Evolutionary conservation across 768 basidiomycete species (phyloP), one percentile per base, ranked within the genome.

Genomic region (Calocybe indica): DNA sequence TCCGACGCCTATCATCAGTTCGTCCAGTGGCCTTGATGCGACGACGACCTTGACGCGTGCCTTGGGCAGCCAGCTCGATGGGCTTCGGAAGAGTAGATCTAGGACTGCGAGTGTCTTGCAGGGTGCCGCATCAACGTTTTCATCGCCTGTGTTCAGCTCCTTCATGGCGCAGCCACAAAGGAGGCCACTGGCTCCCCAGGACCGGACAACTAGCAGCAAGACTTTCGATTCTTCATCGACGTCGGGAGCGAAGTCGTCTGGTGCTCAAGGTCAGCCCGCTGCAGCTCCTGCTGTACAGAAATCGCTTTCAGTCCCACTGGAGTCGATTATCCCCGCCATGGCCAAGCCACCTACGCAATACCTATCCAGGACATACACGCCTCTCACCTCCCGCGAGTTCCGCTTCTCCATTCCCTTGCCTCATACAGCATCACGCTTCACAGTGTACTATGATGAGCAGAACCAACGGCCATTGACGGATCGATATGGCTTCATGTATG

Each of bases 401-500:
- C 76, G 74, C 7, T 88, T 91, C 52, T 74, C 79, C 3, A 81
- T 88, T 34, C 80, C 83, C 2, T 65, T 78, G 7, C 80, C 56
- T 0, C 75, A 78, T 50, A 70, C 79, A 6, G 79, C 82, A 0
- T 78, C 80, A 40, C 71, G 74, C 36, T 79, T 77, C 54, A 73
- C 66, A 12, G 64, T 74, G 13, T 72, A 78, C 43, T 71, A 71
- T 13, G 72, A 74, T 39, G 77, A 79, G 33, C 71, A 74, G 53
- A 73, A 66, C 48, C 73, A 76, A 43, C 71, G 78, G 41, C 79
- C 79, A 3, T 67, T 92, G 48, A 91, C 90, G 13, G 92, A 94
- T 52, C 82, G 90, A 5, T 94, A 85, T 57, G 92, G 92, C 0
- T 94, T 94, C 68, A 84, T 93, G 63, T 93, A 93, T 50, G 90